Percentiles rank a stretch among this genome's conserved stretches.
These are phyloP conservation scores for Suillus weaverae DNA, from an alignment of 768 basidiomycete genomes.

Conservation along the genomic window DNA sequence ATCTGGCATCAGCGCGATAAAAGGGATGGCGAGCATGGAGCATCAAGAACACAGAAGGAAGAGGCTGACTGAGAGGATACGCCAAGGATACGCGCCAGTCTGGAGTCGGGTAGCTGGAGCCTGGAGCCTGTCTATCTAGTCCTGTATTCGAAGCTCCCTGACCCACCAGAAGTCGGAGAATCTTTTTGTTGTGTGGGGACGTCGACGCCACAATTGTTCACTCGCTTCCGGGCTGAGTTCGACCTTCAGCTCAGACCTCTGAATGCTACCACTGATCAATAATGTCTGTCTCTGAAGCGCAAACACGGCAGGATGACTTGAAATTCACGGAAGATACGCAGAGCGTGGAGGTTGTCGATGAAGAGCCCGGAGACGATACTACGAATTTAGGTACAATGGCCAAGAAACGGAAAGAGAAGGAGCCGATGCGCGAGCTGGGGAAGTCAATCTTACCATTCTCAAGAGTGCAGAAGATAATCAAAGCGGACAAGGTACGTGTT, in stretches of 20 bases:
- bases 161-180: neutral
- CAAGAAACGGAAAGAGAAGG: slow-evolving; percentile 22
- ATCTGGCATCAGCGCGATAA: neutral
- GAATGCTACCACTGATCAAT: neutral
- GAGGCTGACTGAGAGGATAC: neutral
- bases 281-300: neutral
- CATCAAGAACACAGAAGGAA: neutral
- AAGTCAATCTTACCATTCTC: slow-evolving; percentile 75
- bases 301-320: neutral
- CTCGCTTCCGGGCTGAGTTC: neutral
- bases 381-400: neutral
- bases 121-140: neutral
- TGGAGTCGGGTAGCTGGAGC: neutral
- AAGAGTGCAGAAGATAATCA: slow-evolving; percentile 81
- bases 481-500: slow-evolving; percentile 71
- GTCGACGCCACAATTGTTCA: neutral
- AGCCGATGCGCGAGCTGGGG: slow-evolving; percentile 43
- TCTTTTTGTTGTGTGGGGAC: neutral
- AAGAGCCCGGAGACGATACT: neutral
- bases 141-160: neutral
- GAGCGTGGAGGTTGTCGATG: neutral
- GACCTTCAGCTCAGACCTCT: neutral
- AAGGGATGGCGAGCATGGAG: neutral
- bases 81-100: neutral
- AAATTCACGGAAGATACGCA: neutral